Percentiles rank a stretch among this genome's conserved stretches.
These are phyloP conservation scores for Fusarium sp. DNA, from an alignment of 2,329 filamentous ascomycete species.

Conservation along the genomic window DNA sequence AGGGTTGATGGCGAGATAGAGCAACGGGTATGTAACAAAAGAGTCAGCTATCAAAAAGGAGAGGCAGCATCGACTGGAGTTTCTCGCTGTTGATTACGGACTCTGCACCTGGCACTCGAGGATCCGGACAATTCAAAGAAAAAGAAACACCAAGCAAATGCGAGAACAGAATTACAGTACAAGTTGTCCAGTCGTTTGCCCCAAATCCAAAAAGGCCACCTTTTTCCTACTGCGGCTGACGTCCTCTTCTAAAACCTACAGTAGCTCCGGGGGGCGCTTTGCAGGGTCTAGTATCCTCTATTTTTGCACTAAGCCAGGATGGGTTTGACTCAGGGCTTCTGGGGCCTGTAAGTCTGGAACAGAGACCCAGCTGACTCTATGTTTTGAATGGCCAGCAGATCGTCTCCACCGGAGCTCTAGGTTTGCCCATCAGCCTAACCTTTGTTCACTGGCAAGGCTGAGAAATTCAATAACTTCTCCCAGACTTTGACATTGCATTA, in stretches of 20 bases:
- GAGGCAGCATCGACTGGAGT: constrained; percentile 29
- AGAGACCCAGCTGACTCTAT: neutral
- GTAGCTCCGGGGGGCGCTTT: constrained; percentile 19
- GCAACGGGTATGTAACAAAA: constrained; percentile 4
- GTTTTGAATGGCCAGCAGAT: constrained; percentile 4
- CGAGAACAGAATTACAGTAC: constrained; percentile 15
- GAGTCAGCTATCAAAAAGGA: constrained; percentile 22
- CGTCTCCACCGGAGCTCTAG: constrained; percentile 20
- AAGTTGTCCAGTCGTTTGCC: constrained; percentile 20
- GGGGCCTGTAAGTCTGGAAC: neutral
- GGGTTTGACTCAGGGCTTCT: constrained; percentile 3
- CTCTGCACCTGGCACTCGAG: constrained; percentile 32
- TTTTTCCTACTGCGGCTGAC: constrained; percentile 37
- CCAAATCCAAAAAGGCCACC: constrained; percentile 31
- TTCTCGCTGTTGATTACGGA: constrained; percentile 7
- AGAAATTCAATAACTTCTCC: constrained; percentile 35
- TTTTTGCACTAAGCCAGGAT: constrained; percentile 15
- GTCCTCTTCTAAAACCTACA: constrained; percentile 24
- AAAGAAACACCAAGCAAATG: constrained; percentile 22
- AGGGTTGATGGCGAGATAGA: constrained; percentile 4
- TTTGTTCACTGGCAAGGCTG: constrained; percentile 35
- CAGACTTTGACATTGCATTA: constrained; percentile 13
- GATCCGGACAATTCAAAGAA: constrained; percentile 19
- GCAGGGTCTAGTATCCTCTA: constrained; percentile 20
- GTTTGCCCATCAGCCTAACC: constrained; percentile 29